Evolutionary conservation across 2,329 filamentous ascomycete genomes (phyloP), one percentile per base, ranked within the genome.

Genomic region (Allantophomopsis lycopodina): DNA sequence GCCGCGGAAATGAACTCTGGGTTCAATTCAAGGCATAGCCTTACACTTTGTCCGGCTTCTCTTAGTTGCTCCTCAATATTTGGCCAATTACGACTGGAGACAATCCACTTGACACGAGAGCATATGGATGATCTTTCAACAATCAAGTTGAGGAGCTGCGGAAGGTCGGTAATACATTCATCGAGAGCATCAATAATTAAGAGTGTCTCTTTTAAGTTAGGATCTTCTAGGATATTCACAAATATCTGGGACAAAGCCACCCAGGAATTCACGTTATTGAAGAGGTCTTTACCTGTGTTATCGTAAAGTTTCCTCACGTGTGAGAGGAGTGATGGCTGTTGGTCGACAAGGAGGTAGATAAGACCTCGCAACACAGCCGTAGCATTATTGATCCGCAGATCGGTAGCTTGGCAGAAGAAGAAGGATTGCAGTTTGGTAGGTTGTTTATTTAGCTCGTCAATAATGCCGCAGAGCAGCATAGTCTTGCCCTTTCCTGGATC

Each of bases 111-210:
- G 2, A 58, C 48, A 5, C 42, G 35, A 32, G 50, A 23, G 40
- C 41, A 47, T 38, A 23, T 14, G 1, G 42, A 40, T 11, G 46
- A 53, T 0, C 37, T 44, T 20, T 51, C 37, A 12, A 47, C 39
- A 37, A 67, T 56, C 11, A 64, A 44, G 0, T 56, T 35, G 11
- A 69, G 48, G 3, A 69, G 58, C 31, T 53, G 35, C 1, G 36
- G 7, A 15, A 48, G 42, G 32, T 48, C 55, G 7, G 31, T 35
- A 12, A 37, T 42, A 43, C 62, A 68, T 46, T 70, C 64, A 40
- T 71, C 64, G 1, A 70, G 59, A 1, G 63, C 65, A 48, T 70
- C 64, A 35, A 71, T 48, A 11, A 68, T 42, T 4, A 71, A 38
- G 43, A 54, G 55, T 0, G 50, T 53, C 0, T 11, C 44, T 1